Evolutionary conservation across 129 eudicot genomes (phyloP), one percentile per base, ranked within the genome.

Genomic region (Chrysanthemum lavandulifolium): DNA sequence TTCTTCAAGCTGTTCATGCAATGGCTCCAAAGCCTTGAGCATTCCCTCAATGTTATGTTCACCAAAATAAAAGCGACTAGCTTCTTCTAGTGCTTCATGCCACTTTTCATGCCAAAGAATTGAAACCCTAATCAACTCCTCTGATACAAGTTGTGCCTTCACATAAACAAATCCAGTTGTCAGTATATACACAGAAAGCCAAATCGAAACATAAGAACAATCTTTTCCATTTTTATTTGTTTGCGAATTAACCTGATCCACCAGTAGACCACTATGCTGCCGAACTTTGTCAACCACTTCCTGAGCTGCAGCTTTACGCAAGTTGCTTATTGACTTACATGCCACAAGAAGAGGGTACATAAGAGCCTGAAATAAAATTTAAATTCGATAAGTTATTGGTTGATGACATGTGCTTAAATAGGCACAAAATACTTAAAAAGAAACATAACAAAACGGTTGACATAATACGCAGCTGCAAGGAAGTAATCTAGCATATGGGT

Each of bases 331-430:
- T 10, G 99, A 88, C 78, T 90, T 95, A 76, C 99, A 95, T 5
- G 99, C 99, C 88, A 95, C 96, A 65, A 95, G 99, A 78, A 95
- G 97, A 47, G 99, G 99, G 77, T 95, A 95, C 97, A 95, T 90
- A 69, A 95, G 99, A 79, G 99, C 99, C 99, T 95, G 96, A 36
- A 76, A 59, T 33, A 71, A 13, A 72, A 4, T 72, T 54, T 18
- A 15, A 68, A 59, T 16, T 40, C 29, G 16, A 61, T 47, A 65
- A 61, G 57, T 61, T 15, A 54, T 52, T 21, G 29, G 78, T 40
- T 40, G 48, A 19, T 61, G 43, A 61, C 43, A 64, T 13, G 18
- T 2, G 16, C 23, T 57, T 31, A 0, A 67, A 47, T 57, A 23
- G 47, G 7, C 8, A 31, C 19, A 18, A 60, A 13, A 25, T 13